Percentiles rank a stretch among this genome's conserved stretches.
These are phyloP conservation scores for Starmerella powellii DNA, from an alignment of 805 yeast species.

Conservation along the genomic window DNA sequence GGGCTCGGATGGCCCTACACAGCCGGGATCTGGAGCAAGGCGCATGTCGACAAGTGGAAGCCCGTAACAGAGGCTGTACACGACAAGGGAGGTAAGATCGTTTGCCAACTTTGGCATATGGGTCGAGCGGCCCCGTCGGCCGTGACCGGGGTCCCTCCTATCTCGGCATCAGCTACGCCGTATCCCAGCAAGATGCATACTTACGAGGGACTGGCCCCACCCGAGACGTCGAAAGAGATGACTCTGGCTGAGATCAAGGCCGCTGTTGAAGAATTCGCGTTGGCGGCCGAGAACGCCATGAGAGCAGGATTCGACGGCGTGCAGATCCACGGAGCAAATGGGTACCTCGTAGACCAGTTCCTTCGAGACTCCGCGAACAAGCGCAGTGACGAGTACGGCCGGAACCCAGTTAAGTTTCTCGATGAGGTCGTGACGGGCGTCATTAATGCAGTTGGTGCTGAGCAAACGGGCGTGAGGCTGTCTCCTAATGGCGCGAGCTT, in stretches of 20 bases:
- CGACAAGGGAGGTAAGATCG: conserved; percentile 22
- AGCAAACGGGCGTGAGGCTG: conserved; percentile 36
- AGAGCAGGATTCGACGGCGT: conserved; percentile 51
- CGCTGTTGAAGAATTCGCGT: conserved; percentile 35
- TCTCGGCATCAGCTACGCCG: conserved; percentile 9
- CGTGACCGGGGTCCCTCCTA: conserved; percentile 10
- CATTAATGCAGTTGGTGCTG: conserved; percentile 41
- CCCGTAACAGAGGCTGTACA: conserved; percentile 27
- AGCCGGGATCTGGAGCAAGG: conserved; percentile 25
- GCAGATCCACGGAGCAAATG: conserved; percentile 56
- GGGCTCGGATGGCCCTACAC: conserved; percentile 32
- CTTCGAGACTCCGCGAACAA: conserved; percentile 35
- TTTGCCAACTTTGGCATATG: conserved; percentile 20
- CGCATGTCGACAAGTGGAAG: conserved; percentile 29
- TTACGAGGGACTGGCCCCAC: conserved; percentile 16
- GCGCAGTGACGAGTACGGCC: conserved; percentile 54
- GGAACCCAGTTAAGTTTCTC: conserved; percentile 43
- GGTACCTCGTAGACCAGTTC: conserved; percentile 42
- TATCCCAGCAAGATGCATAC: conserved; percentile 3
- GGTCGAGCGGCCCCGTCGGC: conserved; percentile 14
- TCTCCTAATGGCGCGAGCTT: conserved; percentile 22
- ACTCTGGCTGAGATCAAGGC: conserved; percentile 35
- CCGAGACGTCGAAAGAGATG: conserved; percentile 30
- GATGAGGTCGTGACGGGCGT: conserved; percentile 43
- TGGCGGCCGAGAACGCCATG: conserved; percentile 43